phyloP scores from a whole-genome alignment of 345 rosid genomes.

The Eutrema japonicum region DNA sequence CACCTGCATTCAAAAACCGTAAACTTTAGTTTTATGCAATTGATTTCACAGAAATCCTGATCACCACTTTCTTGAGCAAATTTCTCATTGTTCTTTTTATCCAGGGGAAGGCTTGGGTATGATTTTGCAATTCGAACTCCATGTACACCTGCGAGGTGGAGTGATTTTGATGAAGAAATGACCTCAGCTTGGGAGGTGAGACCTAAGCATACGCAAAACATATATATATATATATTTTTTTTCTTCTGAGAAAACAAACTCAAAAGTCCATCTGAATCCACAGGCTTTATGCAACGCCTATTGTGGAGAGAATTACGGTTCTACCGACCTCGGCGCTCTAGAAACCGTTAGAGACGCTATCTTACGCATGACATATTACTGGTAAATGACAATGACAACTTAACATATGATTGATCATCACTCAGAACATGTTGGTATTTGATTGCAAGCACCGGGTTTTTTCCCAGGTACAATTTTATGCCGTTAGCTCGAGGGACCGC shows the following conservation, averaged over 20 bases:
- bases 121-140: slow-evolving; percentile 95
- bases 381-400: slow-evolving; percentile 51
- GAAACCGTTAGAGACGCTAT: slow-evolving; percentile 75
- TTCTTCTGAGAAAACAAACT: background rate
- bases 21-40: slow-evolving; percentile 14
- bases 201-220: slow-evolving; percentile 18
- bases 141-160: slow-evolving; percentile 93
- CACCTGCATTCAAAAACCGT: slow-evolving; percentile 67
- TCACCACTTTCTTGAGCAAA: slow-evolving; percentile 3
- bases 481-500: slow-evolving; percentile 94
- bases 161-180: slow-evolving; percentile 89
- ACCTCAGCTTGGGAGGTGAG: slow-evolving; percentile 89
- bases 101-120: slow-evolving; percentile 70
- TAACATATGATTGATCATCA: background rate
- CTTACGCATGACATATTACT: slow-evolving; percentile 92
- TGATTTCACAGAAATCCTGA: background rate
- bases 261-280: slow-evolving; percentile 18
- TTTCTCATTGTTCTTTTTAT: slow-evolving; percentile 14
- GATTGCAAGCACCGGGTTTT: slow-evolving; percentile 9
- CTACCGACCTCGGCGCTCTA: slow-evolving; percentile 61
- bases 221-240: background rate
- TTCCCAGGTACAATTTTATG: slow-evolving; percentile 92
- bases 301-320: slow-evolving; percentile 77
- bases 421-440: slow-evolving; percentile 4
- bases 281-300: slow-evolving; percentile 84